These are phyloP conservation scores for Phytophthora parvispora DNA, from an alignment of 352 stramenopile species.

Conservation along the genomic window DNA sequence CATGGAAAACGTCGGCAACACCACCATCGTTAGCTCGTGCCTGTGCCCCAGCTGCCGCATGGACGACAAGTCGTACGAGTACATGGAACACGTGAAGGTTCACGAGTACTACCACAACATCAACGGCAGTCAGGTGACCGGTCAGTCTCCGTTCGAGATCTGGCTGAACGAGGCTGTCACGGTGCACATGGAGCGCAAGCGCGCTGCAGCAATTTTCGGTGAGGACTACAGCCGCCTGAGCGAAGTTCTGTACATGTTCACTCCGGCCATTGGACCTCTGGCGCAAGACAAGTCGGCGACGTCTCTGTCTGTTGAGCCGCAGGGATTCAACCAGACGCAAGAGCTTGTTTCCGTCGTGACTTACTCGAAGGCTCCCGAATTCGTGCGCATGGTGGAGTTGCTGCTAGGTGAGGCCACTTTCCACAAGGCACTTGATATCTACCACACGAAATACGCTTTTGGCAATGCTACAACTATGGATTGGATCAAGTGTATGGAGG, in stretches of 20 bases:
- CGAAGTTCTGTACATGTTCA: slow-evolving; percentile 83
- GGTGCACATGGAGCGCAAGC: slow-evolving; percentile 85
- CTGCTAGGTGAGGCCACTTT: slow-evolving; percentile 73
- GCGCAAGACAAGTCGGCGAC: slow-evolving; percentile 78
- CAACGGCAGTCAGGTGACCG: slow-evolving; percentile 84
- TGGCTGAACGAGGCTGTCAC: slow-evolving; percentile 88
- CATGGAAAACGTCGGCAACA: slow-evolving; percentile 89
- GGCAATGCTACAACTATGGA: slow-evolving; percentile 79
- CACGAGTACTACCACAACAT: slow-evolving; percentile 91
- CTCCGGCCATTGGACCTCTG: slow-evolving; percentile 71
- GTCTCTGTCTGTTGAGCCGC: slow-evolving; percentile 74
- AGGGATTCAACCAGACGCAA: slow-evolving; percentile 85
- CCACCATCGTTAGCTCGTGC: slow-evolving; percentile 81
- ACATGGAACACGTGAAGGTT: slow-evolving; percentile 88
- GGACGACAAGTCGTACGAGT: slow-evolving; percentile 82
- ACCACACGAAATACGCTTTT: slow-evolving; percentile 82
- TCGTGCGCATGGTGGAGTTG: slow-evolving; percentile 84
- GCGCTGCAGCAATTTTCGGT: slow-evolving; percentile 70
- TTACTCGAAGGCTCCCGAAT: slow-evolving; percentile 84
- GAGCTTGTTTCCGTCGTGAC: slow-evolving; percentile 84
- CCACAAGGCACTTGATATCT: slow-evolving; percentile 82
- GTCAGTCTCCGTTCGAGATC: slow-evolving; percentile 84
- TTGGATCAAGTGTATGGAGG: slow-evolving; percentile 85
- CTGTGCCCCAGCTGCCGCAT: slow-evolving; percentile 80
- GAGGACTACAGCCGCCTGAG: slow-evolving; percentile 78